Evolutionary conservation across 345 rosid species (phyloP).

Genomic region (Microcos paniculata): DNA sequence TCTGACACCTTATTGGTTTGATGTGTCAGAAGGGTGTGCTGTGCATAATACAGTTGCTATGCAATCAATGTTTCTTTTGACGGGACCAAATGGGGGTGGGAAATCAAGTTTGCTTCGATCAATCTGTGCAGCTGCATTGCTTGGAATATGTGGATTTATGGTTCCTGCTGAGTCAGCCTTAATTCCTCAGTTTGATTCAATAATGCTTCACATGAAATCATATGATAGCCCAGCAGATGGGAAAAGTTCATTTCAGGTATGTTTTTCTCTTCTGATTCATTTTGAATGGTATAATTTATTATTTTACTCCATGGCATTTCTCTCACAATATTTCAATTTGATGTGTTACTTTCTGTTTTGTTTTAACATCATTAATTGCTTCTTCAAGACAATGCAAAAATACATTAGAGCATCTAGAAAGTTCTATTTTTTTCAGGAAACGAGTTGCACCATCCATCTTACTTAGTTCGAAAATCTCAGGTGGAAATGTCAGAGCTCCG

Average conservation of each 20-base stretch:
- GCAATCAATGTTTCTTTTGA: constrained; percentile 78
- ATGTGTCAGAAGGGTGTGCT: constrained; percentile 79
- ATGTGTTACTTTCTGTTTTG: not conserved
- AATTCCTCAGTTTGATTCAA: constrained; percentile 84
- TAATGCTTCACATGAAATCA: constrained; percentile 99
- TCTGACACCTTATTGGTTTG: constrained; percentile 93
- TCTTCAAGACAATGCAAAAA: not conserved
- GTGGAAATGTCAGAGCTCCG: constrained; percentile 97
- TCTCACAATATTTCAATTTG: not conserved
- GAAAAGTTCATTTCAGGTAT: constrained; percentile 96
- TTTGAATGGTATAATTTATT: not conserved
- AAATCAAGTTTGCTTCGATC: constrained; percentile 98
- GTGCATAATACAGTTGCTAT: constrained; percentile 80
- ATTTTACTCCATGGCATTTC: not conserved
- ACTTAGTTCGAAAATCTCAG: constrained; percentile 34
- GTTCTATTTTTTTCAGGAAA: not conserved
- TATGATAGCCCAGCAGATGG: constrained; percentile 97
- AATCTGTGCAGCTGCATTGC: constrained; percentile 85
- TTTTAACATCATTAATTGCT: not conserved
- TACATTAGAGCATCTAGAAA: not conserved
- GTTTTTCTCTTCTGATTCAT: not conserved
- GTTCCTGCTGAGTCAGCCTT: constrained; percentile 88
- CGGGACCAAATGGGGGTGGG: constrained; percentile 99
- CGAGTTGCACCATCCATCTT: not conserved
- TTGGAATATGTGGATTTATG: constrained; percentile 93